Evolutionary conservation across 345 rosid genomes (phyloP).

Genomic region (Euphorbia tirucalli): DNA sequence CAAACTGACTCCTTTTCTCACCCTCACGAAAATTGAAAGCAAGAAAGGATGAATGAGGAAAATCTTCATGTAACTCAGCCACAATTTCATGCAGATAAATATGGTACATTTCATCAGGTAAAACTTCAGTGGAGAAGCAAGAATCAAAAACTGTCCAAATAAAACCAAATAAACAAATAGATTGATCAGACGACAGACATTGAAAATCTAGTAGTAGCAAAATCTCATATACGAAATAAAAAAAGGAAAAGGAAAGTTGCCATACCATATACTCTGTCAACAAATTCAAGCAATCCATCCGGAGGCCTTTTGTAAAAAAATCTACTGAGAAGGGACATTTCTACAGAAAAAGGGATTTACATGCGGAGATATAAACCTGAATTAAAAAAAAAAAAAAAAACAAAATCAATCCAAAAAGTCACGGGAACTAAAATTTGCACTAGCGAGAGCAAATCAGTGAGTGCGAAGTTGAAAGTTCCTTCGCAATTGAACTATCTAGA

Average conservation of each 20-base stretch:
- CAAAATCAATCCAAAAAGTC: not conserved
- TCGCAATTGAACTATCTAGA: not conserved
- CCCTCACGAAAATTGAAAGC: constrained; percentile 94
- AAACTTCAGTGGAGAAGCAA: constrained; percentile 85
- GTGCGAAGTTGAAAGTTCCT: not conserved
- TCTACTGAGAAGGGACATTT: constrained; percentile 84
- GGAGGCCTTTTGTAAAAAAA: constrained; percentile 93
- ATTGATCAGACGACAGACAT: constrained; percentile 1
- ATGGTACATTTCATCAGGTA: constrained; percentile 64
- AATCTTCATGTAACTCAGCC: constrained; percentile 74
- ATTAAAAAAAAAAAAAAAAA: not conserved
- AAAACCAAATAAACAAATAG: not conserved
- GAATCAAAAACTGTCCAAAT: constrained; percentile 82
- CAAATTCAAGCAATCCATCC: constrained; percentile 93
- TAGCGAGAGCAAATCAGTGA: not conserved
- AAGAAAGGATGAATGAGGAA: constrained; percentile 72
- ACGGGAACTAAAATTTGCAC: not conserved
- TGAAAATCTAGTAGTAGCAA: not conserved
- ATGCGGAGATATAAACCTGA: constrained; percentile 7
- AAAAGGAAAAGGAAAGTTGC: not conserved
- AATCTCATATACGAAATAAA: not conserved
- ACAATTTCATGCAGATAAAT: constrained; percentile 69
- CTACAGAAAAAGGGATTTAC: constrained; percentile 16
- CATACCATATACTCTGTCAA: constrained; percentile 91
- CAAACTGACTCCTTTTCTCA: constrained; percentile 67